phyloP scores from a whole-genome alignment of 2,329 filamentous ascomycete species.

The Aspergillus thermomutatus region DNA sequence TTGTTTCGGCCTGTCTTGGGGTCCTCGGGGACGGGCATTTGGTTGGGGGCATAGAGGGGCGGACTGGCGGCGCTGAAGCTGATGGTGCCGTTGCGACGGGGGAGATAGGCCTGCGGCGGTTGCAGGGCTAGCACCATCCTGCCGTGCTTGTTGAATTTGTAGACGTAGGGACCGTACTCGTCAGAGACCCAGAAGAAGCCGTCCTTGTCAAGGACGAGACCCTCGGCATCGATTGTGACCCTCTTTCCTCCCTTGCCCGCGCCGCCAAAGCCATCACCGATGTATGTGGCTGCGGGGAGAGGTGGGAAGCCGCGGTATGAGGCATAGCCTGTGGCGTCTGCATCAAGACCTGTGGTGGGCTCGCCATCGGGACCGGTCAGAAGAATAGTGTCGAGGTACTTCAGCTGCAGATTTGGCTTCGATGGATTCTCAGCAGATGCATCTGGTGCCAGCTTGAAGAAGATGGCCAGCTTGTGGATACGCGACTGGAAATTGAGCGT shows the following conservation, averaged over 20 bases:
- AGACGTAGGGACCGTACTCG: conserved; percentile 69
- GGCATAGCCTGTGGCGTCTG: conserved; percentile 52
- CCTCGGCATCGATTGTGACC: conserved; percentile 64
- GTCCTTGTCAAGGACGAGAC: conserved; percentile 58
- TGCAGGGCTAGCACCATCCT: conserved; percentile 61
- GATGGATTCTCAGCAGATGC: conserved; percentile 55
- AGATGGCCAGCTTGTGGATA: conserved; percentile 65
- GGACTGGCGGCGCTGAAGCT: conserved; percentile 64
- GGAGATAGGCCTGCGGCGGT: conserved; percentile 63
- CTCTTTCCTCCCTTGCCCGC: conserved; percentile 57
- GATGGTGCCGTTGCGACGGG: conserved; percentile 58
- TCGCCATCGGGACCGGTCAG: conserved; percentile 61
- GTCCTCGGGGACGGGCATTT: conserved; percentile 52
- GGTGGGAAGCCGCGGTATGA: conserved; percentile 58
- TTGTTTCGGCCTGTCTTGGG: conserved; percentile 63
- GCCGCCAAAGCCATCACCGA: conserved; percentile 65
- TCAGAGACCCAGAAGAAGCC: conserved; percentile 67
- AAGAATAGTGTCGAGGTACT: conserved; percentile 63
- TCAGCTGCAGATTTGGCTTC: conserved; percentile 58
- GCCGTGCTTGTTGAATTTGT: conserved; percentile 59
- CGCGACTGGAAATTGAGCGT: conserved; percentile 66
- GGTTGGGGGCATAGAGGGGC: conserved; percentile 55
- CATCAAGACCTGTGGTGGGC: conserved; percentile 63
- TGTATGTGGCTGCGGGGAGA: conserved; percentile 62
- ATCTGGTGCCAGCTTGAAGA: conserved; percentile 51